Conservation (phyloP, 768 basidiomycete species). For the Lentinula lateritia region DNA sequence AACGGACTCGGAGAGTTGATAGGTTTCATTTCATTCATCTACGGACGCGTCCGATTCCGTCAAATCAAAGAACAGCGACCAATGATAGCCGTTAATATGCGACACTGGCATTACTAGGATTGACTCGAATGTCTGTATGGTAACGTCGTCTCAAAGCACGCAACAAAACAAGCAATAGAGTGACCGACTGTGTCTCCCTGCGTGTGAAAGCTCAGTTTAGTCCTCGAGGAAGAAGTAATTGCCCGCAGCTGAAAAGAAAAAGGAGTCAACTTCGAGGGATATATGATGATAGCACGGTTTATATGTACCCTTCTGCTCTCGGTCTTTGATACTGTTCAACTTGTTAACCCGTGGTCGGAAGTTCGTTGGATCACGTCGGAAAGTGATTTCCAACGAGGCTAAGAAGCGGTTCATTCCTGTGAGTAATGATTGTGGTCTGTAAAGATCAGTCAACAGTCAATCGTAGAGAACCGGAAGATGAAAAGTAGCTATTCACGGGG, state of each 20-base stretch:
- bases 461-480: background rate
- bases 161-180: too few species aligned
- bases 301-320: conserved; percentile 75
- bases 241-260: conserved; percentile 48
- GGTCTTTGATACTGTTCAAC: conserved; percentile 76
- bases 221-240: conserved; percentile 95
- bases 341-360: conserved; percentile 89
- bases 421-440: conserved; percentile 86
- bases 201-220: conserved; percentile 22
- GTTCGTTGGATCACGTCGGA: conserved; percentile 96
- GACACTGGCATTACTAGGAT: background rate
- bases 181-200: too few species aligned
- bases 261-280: conserved; percentile 4
- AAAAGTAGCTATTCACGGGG: conserved; percentile 55
- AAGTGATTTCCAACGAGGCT: conserved; percentile 93
- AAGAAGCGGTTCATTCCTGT: conserved; percentile 99
- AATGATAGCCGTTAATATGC: background rate
- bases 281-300: background rate
- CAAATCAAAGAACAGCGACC: background rate
- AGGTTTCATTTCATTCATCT: background rate
- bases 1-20: background rate
- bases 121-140: background rate
- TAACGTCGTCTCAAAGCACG: background rate
- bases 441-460: background rate
- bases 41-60: background rate